phyloP scores from a whole-genome alignment of 345 rosid genomes.

The Gynandropsis gynandra region DNA sequence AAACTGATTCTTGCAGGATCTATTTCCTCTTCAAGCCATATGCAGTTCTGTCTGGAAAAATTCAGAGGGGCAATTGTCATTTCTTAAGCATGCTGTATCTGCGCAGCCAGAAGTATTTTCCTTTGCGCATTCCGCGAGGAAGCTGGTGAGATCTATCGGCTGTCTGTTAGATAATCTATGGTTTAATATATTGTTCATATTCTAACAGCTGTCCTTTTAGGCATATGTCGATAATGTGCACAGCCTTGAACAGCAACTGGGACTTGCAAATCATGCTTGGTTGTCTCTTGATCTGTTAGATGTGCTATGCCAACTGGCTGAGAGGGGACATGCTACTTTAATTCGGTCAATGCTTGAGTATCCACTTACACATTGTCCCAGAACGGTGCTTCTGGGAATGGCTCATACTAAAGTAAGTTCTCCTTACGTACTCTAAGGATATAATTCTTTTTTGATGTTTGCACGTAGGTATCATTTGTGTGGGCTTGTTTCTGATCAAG shows the following conservation, averaged over 20 bases:
- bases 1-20: constrained; percentile 51
- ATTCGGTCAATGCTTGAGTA: constrained; percentile 64
- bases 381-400: constrained; percentile 81
- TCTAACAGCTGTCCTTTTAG: constrained; percentile 36
- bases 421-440: background rate
- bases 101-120: constrained; percentile 87
- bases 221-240: constrained; percentile 54
- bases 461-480: background rate
- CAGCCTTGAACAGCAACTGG: constrained; percentile 56
- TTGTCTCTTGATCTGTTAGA: constrained; percentile 81
- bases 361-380: constrained; percentile 81
- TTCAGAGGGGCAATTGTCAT: constrained; percentile 74
- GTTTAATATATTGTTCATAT: constrained; percentile 9
- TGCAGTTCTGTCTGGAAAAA: constrained; percentile 86
- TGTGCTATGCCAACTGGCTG: constrained; percentile 82
- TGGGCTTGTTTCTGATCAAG: constrained; percentile 8
- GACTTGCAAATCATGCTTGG: constrained; percentile 66
- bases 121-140: constrained; percentile 71
- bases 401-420: constrained; percentile 59
- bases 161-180: constrained; percentile 13
- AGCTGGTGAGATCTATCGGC: constrained; percentile 55
- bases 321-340: constrained; percentile 65
- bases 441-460: too few species aligned
- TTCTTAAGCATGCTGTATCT: constrained; percentile 70
- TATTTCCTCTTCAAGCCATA: constrained; percentile 80